These are phyloP conservation scores for Dendrocalamus sinicus DNA, from an alignment of 176 grass and related monocot species.

Conservation along the genomic window DNA sequence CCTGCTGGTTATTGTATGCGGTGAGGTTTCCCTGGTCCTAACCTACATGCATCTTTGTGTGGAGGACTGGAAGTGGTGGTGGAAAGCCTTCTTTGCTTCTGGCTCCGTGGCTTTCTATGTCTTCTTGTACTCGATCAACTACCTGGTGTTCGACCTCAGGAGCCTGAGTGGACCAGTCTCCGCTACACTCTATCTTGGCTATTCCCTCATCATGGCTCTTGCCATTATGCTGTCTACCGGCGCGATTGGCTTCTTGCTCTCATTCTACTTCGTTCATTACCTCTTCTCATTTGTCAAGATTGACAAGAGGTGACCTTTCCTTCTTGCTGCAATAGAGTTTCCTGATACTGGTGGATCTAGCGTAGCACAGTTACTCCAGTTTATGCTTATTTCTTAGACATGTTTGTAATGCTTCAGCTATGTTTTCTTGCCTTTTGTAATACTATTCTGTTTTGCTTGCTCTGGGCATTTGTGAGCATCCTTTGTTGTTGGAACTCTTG, in stretches of 20 bases:
- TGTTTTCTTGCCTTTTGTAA: constrained; percentile 44
- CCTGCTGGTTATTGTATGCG: constrained; percentile 71
- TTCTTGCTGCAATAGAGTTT: constrained; percentile 33
- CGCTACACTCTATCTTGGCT: constrained; percentile 73
- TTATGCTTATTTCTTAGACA: constrained; percentile 44
- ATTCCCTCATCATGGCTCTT: constrained; percentile 80
- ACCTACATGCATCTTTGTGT: constrained; percentile 89
- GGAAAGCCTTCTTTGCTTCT: constrained; percentile 90
- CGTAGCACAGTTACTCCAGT: constrained; percentile 37
- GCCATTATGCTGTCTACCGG: constrained; percentile 83
- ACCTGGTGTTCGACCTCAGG: constrained; percentile 88
- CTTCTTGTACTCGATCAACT: constrained; percentile 83
- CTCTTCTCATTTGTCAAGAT: constrained; percentile 93
- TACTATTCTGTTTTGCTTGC: constrained; percentile 50
- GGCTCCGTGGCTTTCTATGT: constrained; percentile 77
- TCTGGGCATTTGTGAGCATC: constrained; percentile 46
- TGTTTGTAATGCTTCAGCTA: constrained; percentile 45
- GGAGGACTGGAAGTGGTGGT: constrained; percentile 94
- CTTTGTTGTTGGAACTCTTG: constrained; percentile 41
- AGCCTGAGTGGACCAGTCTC: constrained; percentile 79
- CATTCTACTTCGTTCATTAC: constrained; percentile 91
- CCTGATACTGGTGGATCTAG: constrained; percentile 54
- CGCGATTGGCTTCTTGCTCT: constrained; percentile 77
- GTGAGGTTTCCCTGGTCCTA: constrained; percentile 77
- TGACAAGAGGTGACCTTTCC: constrained; percentile 55